Evolutionary conservation across 257 asterid species (phyloP).

Genomic region (Asclepias syriaca): DNA sequence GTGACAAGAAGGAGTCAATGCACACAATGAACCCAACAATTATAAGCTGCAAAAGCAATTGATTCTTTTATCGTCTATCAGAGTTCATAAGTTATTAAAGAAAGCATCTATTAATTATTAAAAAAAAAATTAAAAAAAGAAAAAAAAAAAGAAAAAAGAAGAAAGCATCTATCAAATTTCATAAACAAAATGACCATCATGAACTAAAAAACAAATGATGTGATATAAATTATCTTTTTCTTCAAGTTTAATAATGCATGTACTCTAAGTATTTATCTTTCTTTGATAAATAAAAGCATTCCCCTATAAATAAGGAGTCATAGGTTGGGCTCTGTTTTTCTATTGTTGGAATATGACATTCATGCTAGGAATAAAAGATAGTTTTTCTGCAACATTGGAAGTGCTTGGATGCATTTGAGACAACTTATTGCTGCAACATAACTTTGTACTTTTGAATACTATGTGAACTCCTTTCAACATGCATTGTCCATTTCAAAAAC

Average conservation of each 20-base stretch:
- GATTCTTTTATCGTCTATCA: slow-evolving; percentile 7
- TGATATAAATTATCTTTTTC: background rate
- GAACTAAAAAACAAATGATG: background rate
- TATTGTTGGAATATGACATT: background rate
- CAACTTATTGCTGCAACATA: background rate
- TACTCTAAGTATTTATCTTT: background rate
- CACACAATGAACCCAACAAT: slow-evolving; percentile 84
- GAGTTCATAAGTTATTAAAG: slow-evolving; percentile 7
- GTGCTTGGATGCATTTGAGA: background rate
- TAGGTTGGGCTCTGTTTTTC: background rate
- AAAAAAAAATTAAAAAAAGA: too few relatives aligned
- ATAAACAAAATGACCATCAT: background rate
- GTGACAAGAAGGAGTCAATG: slow-evolving; percentile 87
- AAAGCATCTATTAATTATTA: background rate
- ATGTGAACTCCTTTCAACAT: background rate
- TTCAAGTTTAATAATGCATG: background rate
- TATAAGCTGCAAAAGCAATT: slow-evolving; percentile 68
- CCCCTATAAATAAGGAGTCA: background rate
- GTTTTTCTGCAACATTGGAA: background rate
- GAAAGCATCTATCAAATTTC: background rate
- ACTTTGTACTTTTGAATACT: background rate
- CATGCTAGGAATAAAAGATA: background rate
- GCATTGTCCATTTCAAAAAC: background rate
- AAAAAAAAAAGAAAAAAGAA: background rate
- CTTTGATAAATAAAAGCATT: background rate